A percentile compares a stretch with the other conserved stretches of the same genome.
phyloP scores from a whole-genome alignment of 129 eudicot species.

The Tagetes patula region DNA sequence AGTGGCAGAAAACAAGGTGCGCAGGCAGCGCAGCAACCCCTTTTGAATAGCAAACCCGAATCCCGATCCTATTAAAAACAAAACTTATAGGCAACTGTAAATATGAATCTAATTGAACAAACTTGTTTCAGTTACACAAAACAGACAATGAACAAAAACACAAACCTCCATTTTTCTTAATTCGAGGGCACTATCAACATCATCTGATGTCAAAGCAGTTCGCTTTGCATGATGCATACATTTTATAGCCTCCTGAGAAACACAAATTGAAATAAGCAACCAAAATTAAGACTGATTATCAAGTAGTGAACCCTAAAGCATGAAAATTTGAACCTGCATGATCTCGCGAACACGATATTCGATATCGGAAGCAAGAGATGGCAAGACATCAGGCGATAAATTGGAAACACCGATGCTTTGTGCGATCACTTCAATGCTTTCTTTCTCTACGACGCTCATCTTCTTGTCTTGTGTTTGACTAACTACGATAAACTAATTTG shows the following conservation, averaged over 20 bases:
- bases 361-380: slow-evolving; percentile 73
- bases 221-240: slow-evolving; percentile 95
- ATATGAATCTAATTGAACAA: not conserved
- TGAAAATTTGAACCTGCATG: slow-evolving; percentile 63
- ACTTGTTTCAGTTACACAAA: not conserved
- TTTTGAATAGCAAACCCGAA: too few species aligned
- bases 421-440: slow-evolving; percentile 82
- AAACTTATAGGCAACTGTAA: too few species aligned
- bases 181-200: slow-evolving; percentile 77
- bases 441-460: slow-evolving; percentile 83
- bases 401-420: slow-evolving; percentile 74
- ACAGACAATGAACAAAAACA: not conserved
- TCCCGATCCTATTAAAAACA: too few species aligned
- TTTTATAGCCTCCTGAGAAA: slow-evolving; percentile 77
- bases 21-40: too few species aligned
- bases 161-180: slow-evolving; percentile 77
- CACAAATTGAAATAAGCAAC: not conserved
- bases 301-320: not conserved
- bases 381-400: slow-evolving; percentile 72
- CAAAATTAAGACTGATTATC: not conserved
- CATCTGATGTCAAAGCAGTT: slow-evolving; percentile 68
- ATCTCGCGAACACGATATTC: slow-evolving; percentile 94
- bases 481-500: slow-evolving; percentile 9
- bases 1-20: too few species aligned
- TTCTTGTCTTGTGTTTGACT: slow-evolving; percentile 8